These are phyloP conservation scores for Saitozyma sp. DNA, from an alignment of 768 basidiomycete genomes.

Conservation along the genomic window DNA sequence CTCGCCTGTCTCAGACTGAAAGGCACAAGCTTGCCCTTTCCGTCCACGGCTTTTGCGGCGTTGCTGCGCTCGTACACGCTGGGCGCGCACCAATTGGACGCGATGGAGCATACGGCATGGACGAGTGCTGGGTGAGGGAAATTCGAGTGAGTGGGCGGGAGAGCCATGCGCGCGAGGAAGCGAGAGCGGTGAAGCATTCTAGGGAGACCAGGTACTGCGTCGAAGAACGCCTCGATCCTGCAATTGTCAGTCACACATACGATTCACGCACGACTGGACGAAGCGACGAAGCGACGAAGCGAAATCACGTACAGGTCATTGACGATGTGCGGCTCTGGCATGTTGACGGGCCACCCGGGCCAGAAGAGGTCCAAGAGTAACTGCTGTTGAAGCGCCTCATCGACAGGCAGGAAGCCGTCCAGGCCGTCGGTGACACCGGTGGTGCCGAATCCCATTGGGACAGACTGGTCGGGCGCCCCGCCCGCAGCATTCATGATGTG, in stretches of 20 bases:
- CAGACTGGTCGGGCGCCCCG: not conserved
- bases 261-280: not conserved
- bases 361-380: slow-evolving; percentile 46
- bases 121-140: slow-evolving; percentile 72
- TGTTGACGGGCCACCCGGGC: slow-evolving; percentile 44
- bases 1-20: slow-evolving; percentile 33
- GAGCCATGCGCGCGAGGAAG: slow-evolving; percentile 66
- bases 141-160: slow-evolving; percentile 69
- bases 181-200: slow-evolving; percentile 68
- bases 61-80: slow-evolving; percentile 13
- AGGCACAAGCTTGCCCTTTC: not conserved
- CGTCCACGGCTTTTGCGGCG: slow-evolving; percentile 2
- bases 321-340: slow-evolving; percentile 46
- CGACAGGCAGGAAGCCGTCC: slow-evolving; percentile 6
- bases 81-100: slow-evolving; percentile 56
- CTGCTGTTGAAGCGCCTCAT: slow-evolving; percentile 40
- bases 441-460: not conserved
- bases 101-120: slow-evolving; percentile 80
- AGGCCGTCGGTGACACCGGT: not conserved
- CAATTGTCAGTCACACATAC: not conserved
- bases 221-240: slow-evolving; percentile 79
- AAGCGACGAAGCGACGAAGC: not conserved
- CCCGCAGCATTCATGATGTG: not conserved
- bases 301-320: slow-evolving; percentile 36
- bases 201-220: slow-evolving; percentile 71